phyloP scores from a whole-genome alignment of 108 stramenopile species.

The Mayamaea pseudoterrestris region DNA sequence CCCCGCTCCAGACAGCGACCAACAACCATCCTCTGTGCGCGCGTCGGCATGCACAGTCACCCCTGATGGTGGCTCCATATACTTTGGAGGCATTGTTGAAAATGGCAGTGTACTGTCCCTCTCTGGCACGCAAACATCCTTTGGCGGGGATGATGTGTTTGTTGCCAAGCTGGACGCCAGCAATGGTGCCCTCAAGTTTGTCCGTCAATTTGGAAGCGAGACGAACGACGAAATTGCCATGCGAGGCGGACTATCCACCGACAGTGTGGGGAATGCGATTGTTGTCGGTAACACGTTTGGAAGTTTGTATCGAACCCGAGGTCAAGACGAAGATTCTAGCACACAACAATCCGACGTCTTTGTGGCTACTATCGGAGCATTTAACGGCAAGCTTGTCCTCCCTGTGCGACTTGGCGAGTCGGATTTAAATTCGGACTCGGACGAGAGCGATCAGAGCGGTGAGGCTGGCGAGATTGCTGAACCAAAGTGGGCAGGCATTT shows the following conservation, averaged over 20 bases:
- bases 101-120: constrained; percentile 16
- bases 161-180: constrained; percentile 19
- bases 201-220: constrained; percentile 31
- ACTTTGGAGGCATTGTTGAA: constrained; percentile 38
- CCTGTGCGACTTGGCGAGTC: constrained; percentile 4
- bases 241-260: constrained; percentile 19
- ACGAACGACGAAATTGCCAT: constrained; percentile 28
- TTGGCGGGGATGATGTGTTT: constrained; percentile 33
- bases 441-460: not conserved
- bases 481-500: not conserved
- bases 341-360: constrained; percentile 11
- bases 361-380: not conserved
- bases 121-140: not conserved
- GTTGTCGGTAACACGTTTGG: constrained; percentile 35
- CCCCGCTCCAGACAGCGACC: not conserved
- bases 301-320: constrained; percentile 20
- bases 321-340: constrained; percentile 1
- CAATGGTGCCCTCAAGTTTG: constrained; percentile 18
- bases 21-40: constrained; percentile 16
- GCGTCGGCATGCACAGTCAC: constrained; percentile 48
- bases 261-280: constrained; percentile 31
- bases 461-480: not conserved
- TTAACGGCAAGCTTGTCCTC: constrained; percentile 4
- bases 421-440: not conserved
- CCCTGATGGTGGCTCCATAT: constrained; percentile 38